A percentile compares a stretch with the other conserved stretches of the same genome.
These are phyloP conservation scores for Neoboletus subvelutipes DNA, from an alignment of 768 basidiomycete genomes.

Conservation along the genomic window DNA sequence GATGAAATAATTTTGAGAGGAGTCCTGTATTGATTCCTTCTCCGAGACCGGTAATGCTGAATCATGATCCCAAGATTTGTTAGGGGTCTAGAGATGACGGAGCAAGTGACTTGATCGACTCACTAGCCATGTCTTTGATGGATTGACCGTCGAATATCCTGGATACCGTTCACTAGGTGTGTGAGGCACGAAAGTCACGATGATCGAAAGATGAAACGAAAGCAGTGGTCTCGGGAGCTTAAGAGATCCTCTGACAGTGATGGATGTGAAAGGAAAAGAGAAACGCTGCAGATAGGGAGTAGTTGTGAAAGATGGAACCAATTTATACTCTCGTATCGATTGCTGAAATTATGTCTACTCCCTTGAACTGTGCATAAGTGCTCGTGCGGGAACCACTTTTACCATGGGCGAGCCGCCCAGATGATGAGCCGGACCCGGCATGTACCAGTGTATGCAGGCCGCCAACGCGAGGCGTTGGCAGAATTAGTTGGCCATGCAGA, in stretches of 20 bases:
- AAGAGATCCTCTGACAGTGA: background rate
- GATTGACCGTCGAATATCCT: background rate
- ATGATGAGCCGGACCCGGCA: background rate
- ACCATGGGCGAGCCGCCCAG: background rate
- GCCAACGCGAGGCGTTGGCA: background rate
- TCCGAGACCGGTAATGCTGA: background rate
- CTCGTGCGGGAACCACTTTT: background rate
- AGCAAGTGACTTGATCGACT: background rate
- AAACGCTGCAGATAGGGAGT: background rate
- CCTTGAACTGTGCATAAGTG: background rate
- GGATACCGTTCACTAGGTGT: background rate
- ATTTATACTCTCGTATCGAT: background rate
- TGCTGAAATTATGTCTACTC: background rate
- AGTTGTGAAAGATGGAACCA: too few species aligned
- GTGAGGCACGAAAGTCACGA: background rate
- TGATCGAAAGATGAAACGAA: background rate
- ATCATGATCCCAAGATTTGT: background rate
- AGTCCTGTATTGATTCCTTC: background rate
- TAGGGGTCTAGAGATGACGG: background rate
- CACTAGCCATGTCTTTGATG: background rate
- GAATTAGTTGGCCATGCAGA: too few species aligned
- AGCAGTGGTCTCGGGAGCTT: background rate
- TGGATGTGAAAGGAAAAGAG: background rate
- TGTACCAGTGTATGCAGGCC: background rate
- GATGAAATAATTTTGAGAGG: background rate